Conservation (phyloP, 1,284 basidiomycete species). For the Dichomitus squalens region DNA sequence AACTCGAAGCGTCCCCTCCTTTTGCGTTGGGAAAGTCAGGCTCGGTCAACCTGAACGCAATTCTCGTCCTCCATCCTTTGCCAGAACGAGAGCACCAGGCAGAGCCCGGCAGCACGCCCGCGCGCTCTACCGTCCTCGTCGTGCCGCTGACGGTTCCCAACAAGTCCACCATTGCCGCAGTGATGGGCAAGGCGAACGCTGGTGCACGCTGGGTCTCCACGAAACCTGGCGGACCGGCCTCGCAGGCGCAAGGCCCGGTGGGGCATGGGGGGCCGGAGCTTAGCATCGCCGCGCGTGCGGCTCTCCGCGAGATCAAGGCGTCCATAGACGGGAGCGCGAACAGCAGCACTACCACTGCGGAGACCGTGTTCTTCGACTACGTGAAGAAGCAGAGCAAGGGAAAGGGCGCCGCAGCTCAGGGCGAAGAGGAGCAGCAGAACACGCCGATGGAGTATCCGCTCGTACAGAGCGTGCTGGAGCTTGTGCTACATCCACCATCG, state of each 20-base stretch:
- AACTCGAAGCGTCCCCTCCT: conserved; percentile 35
- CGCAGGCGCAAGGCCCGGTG: not conserved
- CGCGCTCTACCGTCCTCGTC: conserved; percentile 55
- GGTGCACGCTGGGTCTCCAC: conserved; percentile 53
- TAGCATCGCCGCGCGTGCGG: conserved; percentile 36
- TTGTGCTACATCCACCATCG: conserved; percentile 38
- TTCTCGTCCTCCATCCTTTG: conserved; percentile 56
- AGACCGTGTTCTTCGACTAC: conserved; percentile 55
- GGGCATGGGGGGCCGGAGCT: conserved; percentile 18
- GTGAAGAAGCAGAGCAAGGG: conserved; percentile 35
- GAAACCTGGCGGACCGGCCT: conserved; percentile 1
- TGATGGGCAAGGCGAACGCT: conserved; percentile 53
- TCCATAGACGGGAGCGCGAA: conserved; percentile 16
- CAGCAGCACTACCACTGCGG: conserved; percentile 36
- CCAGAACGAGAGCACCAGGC: conserved; percentile 18
- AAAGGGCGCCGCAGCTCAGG: conserved; percentile 11
- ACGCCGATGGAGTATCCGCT: conserved; percentile 48
- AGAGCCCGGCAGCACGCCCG: conserved; percentile 25
- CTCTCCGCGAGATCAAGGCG: conserved; percentile 41
- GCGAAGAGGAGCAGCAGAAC: conserved; percentile 9
- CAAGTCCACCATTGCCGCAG: conserved; percentile 61
- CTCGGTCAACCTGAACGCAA: conserved; percentile 39
- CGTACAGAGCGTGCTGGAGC: conserved; percentile 55
- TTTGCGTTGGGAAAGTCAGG: not conserved
- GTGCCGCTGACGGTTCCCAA: conserved; percentile 55